Evolutionary conservation across 139 green algal species (phyloP), one percentile per base, ranked within the genome.

Genomic region (Microglena sp.): DNA sequence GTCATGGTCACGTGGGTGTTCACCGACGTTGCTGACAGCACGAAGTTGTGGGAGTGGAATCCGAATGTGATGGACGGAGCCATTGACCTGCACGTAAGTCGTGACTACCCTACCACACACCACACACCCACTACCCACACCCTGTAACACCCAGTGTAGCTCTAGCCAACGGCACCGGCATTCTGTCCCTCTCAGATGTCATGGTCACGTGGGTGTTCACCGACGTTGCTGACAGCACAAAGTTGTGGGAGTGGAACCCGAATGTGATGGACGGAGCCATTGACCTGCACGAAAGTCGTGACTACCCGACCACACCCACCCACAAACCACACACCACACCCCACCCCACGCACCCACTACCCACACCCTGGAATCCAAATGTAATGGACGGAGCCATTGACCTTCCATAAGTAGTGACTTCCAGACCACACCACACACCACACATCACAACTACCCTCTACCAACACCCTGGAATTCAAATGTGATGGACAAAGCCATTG

Each of bases 321-420:
- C n/a, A n/a, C n/a, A n/a, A n/a, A n/a, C n/a, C n/a, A n/a, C n/a
- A n/a, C n/a, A n/a, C n/a, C n/a, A n/a, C n/a, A n/a, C n/a, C n/a
- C n/a, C n/a, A n/a, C n/a, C n/a, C n/a, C n/a, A n/a, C n/a, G n/a
- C n/a, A n/a, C n/a, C n/a, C n/a, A n/a, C n/a, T n/a, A n/a, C n/a
- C n/a, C n/a, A n/a, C n/a, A n/a, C n/a, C n/a, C n/a, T 77, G 66
- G 70, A 62, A 85, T 50, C 26, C 73, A 18, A 43, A 36, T 22
- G 72, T 62, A 8, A 86, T 89, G 80, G 73, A 76, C 45, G 28
- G 62, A 2, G 75, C 77, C 6, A 71, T 84, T 0, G 73, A 79
- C 31, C 34, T 81, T 63, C 80, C 66, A n/a, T n/a, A n/a, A n/a
- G n/a, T n/a, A n/a, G n/a, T n/a, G n/a, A n/a, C n/a, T n/a, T n/a